Base-by-base conservation (phyloP, 2,329 filamentous ascomycete species). In the Colletotrichum endophyticum region DNA sequence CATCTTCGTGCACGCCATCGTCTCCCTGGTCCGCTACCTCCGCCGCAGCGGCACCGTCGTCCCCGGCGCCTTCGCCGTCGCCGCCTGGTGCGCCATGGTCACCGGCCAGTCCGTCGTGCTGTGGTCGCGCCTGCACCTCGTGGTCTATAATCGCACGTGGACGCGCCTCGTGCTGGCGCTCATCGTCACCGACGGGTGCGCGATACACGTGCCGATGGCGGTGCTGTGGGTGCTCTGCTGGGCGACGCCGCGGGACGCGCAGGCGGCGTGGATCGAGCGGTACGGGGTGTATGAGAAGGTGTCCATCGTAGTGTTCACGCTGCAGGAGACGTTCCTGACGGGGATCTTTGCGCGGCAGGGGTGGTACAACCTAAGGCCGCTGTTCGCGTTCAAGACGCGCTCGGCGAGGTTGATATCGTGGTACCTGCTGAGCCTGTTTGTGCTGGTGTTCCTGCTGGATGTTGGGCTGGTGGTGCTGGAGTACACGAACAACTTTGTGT, bases 1-100 rank as follows among this genome's bases (percentile, higher is more conserved):
- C 0, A 89, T 93, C 49, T 90, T 89, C 2, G 85, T 93, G 13
- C 90, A 90, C 79, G 83, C 87, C 12, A 90, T 91, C 86, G 87
- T 86, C 16, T 89, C 86, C 64, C 87, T 91, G 4, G 91, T 92
- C 82, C 66, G 72, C 30, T 73, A 68, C 53, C 34, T 77, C 36
- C 8, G 49, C 16, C 75, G 32, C 49, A 25, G 22, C 85, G 92
- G 92, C 80, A 89, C 86, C 1, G 91, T 91, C 81, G 44, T 73
- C 9, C 57, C 73, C 4, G 73, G 70, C 15, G 73, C 63, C 11
- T 68, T 68, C 66, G 70, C 67, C 28, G 8, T 76, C 8, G 39
- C 78, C 11, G 68, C 68, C 19, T 92, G 91, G 90, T 89, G 86
- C 81, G 80, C 84, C 6, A 91, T 92, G 90, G 87, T 92, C 3